Evolutionary conservation across 2,329 filamentous ascomycete species (phyloP).

Genomic region (Colletotrichum incanum): DNA sequence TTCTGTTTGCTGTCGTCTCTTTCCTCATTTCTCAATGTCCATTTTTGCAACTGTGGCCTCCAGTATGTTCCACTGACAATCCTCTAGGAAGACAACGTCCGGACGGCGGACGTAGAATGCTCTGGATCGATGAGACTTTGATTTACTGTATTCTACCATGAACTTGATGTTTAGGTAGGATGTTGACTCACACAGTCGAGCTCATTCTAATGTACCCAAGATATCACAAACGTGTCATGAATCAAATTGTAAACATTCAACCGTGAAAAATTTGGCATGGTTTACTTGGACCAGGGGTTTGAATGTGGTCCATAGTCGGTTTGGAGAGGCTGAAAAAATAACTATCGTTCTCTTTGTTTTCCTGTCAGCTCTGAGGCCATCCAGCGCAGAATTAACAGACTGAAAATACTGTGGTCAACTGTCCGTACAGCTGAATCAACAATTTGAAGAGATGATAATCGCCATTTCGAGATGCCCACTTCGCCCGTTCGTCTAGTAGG

Average conservation of each 20-base stretch:
- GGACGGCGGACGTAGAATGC: not conserved
- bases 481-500: too few relatives aligned
- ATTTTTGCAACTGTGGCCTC: not conserved
- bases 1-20: not conserved
- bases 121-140: not conserved
- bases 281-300: too few relatives aligned
- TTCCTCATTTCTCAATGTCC: not conserved
- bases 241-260: too few relatives aligned
- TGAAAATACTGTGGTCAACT: not conserved
- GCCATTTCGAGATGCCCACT: not conserved
- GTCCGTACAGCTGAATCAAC: not conserved
- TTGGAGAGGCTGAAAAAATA: not conserved
- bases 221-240: too few relatives aligned
- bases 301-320: not conserved
- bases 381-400: too few relatives aligned
- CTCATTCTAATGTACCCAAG: too few relatives aligned
- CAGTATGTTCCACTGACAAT: not conserved
- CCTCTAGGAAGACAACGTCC: not conserved
- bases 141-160: too few relatives aligned
- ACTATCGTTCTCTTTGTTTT: too few relatives aligned
- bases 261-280: too few relatives aligned
- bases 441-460: not conserved
- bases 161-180: too few relatives aligned
- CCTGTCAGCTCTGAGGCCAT: too few relatives aligned
- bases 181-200: too few relatives aligned